These are phyloP conservation scores for Malus hybrid DNA, from an alignment of 331 rosid genomes.

Conservation along the genomic window DNA sequence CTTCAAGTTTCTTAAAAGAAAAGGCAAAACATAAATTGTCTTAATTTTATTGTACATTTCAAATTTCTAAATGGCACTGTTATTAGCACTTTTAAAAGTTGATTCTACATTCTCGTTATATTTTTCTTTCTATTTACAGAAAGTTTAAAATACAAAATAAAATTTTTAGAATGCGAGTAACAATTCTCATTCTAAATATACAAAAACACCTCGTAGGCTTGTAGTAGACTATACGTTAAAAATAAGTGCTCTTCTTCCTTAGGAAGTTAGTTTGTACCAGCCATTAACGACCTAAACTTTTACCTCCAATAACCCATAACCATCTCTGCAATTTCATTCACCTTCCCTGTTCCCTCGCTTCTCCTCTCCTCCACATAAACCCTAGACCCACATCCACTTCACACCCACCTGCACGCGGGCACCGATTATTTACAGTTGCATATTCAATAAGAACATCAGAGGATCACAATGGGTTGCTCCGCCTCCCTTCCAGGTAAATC, in stretches of 20 bases:
- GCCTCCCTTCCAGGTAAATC: slow-evolving; percentile 67
- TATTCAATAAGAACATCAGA: background rate
- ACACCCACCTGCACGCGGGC: background rate
- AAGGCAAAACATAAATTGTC: too few relatives aligned
- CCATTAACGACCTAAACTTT: slow-evolving; percentile 19
- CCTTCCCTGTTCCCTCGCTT: background rate
- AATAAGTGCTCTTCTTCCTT: background rate
- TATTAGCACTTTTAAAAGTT: too few relatives aligned
- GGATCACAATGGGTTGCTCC: slow-evolving; percentile 69
- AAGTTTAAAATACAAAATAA: too few relatives aligned
- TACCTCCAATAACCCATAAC: background rate
- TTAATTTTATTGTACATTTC: too few relatives aligned
- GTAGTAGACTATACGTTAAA: too few relatives aligned
- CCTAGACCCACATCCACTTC: background rate
- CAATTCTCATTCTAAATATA: too few relatives aligned
- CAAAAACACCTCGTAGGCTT: too few relatives aligned
- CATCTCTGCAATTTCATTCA: background rate
- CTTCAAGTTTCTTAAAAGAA: too few relatives aligned
- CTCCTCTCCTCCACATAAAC: background rate
- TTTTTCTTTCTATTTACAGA: too few relatives aligned
- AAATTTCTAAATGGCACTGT: too few relatives aligned
- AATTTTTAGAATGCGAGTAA: too few relatives aligned
- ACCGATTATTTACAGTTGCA: background rate
- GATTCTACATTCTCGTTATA: too few relatives aligned
- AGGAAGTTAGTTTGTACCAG: background rate